Base-by-base conservation (phyloP, 2,329 filamentous ascomycete species). In the Penicillium digitatum region DNA sequence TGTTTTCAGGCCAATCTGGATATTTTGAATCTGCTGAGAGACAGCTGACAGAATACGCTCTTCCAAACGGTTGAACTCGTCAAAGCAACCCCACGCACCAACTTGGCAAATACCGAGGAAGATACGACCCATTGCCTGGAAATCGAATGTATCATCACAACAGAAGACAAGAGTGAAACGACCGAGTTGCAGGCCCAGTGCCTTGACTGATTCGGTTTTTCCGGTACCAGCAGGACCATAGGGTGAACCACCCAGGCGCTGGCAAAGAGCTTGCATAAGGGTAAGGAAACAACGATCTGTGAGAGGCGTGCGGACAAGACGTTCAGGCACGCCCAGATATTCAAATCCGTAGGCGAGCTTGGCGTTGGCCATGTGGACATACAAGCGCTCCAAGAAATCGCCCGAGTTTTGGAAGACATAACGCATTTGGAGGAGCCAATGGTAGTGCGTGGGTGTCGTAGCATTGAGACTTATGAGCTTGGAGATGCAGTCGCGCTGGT, bases 71-170 rank as follows among this genome's bases (percentile, higher is more conserved):
- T 99, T 99, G 81, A 99, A 99, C 78, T 99, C 94, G 69, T 99
- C 94, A 74, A 99, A 99, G 79, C 94, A 99, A 67, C 95, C 95
- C 94, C 94, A 99, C 5, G 94, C 94, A 72, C 94, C 94, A 45
- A 99, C 94, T 73, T 99, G 94, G 72, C 95, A 99, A 59, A 99
- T 95, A 82, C 94, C 94, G 34, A 99, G 82, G 82, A 99, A 99
- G 66, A 99, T 99, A 64, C 94, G 90, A 14, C 95, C 95, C 94
- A 99, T 99, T 48, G 94, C 94, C 70, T 99, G 94, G 81, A 97
- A 99, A 74, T 99, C 94, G 68, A 99, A 99, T 0, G 94, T 99
- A 75, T 99, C 94, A 70, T 99, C 94, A 78, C 94, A 99, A 74
- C 95, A 99, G 79, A 99, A 99, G 27, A 99, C 95, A 26, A 99